Evolutionary conservation across 306 rosid species (phyloP), one percentile per base, ranked within the genome.

Genomic region (Leucaena leucocephala): DNA sequence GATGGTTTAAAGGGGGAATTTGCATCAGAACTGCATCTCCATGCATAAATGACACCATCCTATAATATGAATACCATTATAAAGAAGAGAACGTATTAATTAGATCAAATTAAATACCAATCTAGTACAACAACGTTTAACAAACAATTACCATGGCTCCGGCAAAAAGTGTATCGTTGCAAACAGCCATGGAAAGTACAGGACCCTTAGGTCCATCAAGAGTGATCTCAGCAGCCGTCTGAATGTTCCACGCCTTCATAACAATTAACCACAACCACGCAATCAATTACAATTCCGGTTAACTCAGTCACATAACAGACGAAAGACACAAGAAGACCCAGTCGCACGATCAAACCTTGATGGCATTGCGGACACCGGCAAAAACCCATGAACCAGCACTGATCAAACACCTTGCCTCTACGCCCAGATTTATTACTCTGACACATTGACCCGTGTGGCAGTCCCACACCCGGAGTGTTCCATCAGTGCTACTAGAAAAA

Each of bases 191-290:
- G n/a, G 90, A 59, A 59, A 67, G 50, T 38, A 82, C 83, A 71
- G 27, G 83, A 5, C 88, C 90, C 58, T 45, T 54, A 5, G 88
- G 91, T 57, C 91, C 90, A 55, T 78, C 46, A 2, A 89, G 85
- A 74, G 43, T 70, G 44, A 68, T 81, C 22, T 73, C 83, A 0
- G 80, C 67, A 69, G 49, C 22, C 33, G 69, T 76, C 16, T 80
- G 58, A 54, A 39, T 82, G 78, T 90, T 85, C 83, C 88, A 88
- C 35, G 88, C 89, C 92, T 86, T 40, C 78, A 85, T 39, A 21
- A 48, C 1, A 27, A 27, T 27, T 79, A 6, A 38, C 91, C 92
- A 57, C 49, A 12, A 2, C 17, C 52, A 73, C 79, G 46, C 87
- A 91, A 71, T 10, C 14, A 11, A 2, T 45, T 27, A 0, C 27